Conservation (phyloP, 176 grass and related monocot genomes). For the Echinochloa phyllopogon region DNA sequence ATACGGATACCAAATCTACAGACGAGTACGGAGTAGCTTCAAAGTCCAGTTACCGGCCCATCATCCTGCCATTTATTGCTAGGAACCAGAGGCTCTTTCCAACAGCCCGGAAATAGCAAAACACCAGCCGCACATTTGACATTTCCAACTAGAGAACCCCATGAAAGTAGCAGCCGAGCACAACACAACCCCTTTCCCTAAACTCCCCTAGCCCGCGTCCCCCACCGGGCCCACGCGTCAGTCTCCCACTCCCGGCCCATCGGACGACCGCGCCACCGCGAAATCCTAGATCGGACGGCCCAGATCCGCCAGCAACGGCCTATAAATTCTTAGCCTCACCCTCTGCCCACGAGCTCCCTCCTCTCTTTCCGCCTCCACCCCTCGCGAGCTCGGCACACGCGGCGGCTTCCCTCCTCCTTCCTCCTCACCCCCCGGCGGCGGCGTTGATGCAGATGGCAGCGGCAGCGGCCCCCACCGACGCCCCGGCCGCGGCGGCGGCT, state of each 20-base stretch:
- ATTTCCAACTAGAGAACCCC: constrained; percentile 26
- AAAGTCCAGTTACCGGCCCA: background rate
- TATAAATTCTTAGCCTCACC: constrained; percentile 33
- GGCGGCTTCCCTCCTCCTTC: constrained; percentile 26
- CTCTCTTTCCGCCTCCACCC: constrained; percentile 44
- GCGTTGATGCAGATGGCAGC: constrained; percentile 55
- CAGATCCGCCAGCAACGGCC: constrained; percentile 38
- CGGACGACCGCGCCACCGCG: constrained; percentile 11
- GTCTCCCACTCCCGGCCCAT: constrained; percentile 6
- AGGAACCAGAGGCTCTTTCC: background rate
- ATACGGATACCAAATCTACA: too few species aligned
- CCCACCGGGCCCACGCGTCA: constrained; percentile 39
- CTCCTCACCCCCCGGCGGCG: constrained; percentile 11
- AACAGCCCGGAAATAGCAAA: constrained; percentile 29
- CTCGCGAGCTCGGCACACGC: constrained; percentile 38
- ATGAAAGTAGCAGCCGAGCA: constrained; percentile 36
- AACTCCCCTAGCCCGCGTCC: constrained; percentile 21
- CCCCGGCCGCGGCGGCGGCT: constrained; percentile 23
- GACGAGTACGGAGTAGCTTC: too few species aligned
- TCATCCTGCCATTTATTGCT: background rate
- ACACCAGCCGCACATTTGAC: constrained; percentile 28
- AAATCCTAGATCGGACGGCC: constrained; percentile 62
- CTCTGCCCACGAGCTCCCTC: constrained; percentile 16
- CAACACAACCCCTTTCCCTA: constrained; percentile 4
- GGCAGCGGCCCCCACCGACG: constrained; percentile 35